Evolutionary conservation across 2,329 filamentous ascomycete genomes (phyloP).

Genomic region (Neoarthrinium moseri): DNA sequence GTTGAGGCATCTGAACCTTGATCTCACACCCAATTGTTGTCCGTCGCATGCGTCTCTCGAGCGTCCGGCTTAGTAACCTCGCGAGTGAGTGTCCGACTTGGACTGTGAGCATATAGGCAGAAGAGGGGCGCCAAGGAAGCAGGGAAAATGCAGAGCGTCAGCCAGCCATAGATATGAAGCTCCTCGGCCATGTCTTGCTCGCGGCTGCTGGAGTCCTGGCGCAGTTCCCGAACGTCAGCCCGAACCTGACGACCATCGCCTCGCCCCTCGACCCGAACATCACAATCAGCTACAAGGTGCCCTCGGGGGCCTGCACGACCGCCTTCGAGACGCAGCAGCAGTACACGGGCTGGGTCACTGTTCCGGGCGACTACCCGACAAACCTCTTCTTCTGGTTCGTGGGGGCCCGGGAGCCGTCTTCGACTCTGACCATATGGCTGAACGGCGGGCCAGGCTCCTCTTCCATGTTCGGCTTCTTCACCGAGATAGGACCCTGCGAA

Average conservation of each 20-base stretch:
- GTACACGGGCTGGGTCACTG: slow-evolving; percentile 67
- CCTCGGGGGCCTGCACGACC: slow-evolving; percentile 61
- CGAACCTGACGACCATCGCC: slow-evolving; percentile 52
- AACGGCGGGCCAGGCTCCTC: slow-evolving; percentile 67
- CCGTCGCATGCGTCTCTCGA: no score
- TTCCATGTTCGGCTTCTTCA: slow-evolving; percentile 63
- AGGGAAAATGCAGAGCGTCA: no score
- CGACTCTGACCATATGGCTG: slow-evolving; percentile 57
- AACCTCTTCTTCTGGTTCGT: slow-evolving; percentile 54
- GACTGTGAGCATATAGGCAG: no score
- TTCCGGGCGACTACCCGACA: slow-evolving; percentile 54
- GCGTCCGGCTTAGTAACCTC: no score
- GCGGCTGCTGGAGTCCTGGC: slow-evolving; percentile 14
- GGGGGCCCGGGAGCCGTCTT: slow-evolving; percentile 40
- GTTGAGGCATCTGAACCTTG: no score
- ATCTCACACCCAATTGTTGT: no score
- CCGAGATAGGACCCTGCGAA: slow-evolving; percentile 19
- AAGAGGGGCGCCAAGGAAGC: no score
- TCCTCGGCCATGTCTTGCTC: slow-evolving; percentile 6
- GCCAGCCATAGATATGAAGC: no score
- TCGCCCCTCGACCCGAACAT: slow-evolving; percentile 64
- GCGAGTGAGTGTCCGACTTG: no score
- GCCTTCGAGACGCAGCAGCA: slow-evolving; percentile 65
- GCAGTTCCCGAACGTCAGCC: slow-evolving; percentile 27
- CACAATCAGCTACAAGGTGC: slow-evolving; percentile 66